These are phyloP conservation scores for Chionographis japonica DNA, from an alignment of 106 monocot genomes.

Conservation along the genomic window DNA sequence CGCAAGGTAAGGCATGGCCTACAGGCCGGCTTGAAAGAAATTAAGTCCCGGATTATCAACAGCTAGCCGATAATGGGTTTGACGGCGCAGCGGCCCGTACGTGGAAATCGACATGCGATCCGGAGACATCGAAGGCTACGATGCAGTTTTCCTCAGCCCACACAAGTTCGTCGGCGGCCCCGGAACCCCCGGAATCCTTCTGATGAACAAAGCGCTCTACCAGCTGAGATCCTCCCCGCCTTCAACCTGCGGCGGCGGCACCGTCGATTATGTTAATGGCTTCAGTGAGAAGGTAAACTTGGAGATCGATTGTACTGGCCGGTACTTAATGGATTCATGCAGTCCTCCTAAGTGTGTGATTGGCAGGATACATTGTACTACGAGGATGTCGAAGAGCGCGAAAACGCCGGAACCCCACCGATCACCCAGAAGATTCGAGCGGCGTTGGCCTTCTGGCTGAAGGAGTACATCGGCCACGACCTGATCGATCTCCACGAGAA, in stretches of 20 bases:
- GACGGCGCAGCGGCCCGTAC: conserved; percentile 18
- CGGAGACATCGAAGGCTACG: too few relatives aligned
- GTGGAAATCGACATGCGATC: conserved; percentile 17
- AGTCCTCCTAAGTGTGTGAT: too few relatives aligned
- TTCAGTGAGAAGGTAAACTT: conserved; percentile 13
- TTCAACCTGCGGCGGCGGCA: too few relatives aligned
- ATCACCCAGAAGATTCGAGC: conserved; percentile 1
- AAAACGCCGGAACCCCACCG: conserved; percentile 17
- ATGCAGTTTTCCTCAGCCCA: too few relatives aligned
- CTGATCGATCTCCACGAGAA: too few relatives aligned
- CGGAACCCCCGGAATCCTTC: conserved; percentile 17
- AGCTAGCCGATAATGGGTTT: too few relatives aligned
- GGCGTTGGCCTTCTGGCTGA: conserved; percentile 21
- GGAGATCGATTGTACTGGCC: too few relatives aligned
- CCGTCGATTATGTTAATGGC: conserved; percentile 9
- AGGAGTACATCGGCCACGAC: conserved; percentile 13
- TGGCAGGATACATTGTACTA: conserved; percentile 17
- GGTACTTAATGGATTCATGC: too few relatives aligned
- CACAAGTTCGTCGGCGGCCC: too few relatives aligned
- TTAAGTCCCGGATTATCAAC: too few relatives aligned
- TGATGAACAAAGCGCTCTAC: conserved; percentile 18
- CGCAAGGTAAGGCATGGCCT: background rate
- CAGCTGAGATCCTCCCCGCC: background rate
- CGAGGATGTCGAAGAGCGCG: conserved; percentile 17
- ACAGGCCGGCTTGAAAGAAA: too few relatives aligned